Evolutionary conservation across 164 flowering plant species (phyloP).

Genomic region (Berberis vulgaris): DNA sequence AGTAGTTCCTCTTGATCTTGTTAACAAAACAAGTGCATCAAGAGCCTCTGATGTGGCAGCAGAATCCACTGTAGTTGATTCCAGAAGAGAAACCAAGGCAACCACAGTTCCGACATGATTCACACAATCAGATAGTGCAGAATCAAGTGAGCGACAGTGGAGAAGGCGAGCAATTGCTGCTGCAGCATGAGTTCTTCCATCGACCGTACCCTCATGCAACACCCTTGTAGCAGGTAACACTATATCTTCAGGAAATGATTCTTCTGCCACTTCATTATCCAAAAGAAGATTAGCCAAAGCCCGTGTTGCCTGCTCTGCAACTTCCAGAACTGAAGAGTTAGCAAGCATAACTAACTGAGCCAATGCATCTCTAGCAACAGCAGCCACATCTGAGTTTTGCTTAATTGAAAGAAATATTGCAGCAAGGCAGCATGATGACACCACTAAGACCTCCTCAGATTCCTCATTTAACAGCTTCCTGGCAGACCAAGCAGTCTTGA

Average conservation of each 20-base stretch:
- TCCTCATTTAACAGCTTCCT: constrained; percentile 68
- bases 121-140: constrained; percentile 56
- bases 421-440: constrained; percentile 76
- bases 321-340: constrained; percentile 60
- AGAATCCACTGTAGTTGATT: constrained; percentile 43
- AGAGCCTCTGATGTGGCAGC: constrained; percentile 75
- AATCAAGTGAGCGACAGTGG: constrained; percentile 41
- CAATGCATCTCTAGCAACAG: constrained; percentile 66
- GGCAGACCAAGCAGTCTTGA: constrained; percentile 56
- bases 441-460: constrained; percentile 58
- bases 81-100: constrained; percentile 77
- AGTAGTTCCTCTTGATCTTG: constrained; percentile 49
- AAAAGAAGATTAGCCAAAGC: constrained; percentile 88
- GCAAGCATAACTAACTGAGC: constrained; percentile 61
- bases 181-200: constrained; percentile 85
- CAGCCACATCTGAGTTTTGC: constrained; percentile 72
- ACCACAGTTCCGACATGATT: constrained; percentile 88
- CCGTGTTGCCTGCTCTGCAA: constrained; percentile 82
- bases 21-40: constrained; percentile 77
- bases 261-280: constrained; percentile 61
- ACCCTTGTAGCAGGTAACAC: constrained; percentile 80
- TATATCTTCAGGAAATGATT: constrained; percentile 67
- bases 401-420: constrained; percentile 86
- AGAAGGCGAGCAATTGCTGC: constrained; percentile 91
- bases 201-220: constrained; percentile 62